These are phyloP conservation scores for Penstemon davidsonii DNA, from an alignment of 257 asterid species.

Conservation along the genomic window DNA sequence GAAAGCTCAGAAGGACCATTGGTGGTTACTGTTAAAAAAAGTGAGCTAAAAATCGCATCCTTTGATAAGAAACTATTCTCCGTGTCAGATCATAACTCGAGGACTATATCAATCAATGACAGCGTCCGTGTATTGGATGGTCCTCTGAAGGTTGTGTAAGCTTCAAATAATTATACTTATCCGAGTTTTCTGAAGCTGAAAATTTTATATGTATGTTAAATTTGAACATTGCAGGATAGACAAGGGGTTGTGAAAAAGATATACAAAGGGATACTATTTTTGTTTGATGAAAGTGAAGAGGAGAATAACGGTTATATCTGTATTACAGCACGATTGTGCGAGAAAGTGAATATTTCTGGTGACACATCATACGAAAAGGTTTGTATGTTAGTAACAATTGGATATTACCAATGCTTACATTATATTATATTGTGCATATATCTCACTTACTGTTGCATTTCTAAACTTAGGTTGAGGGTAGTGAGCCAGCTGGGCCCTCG, in stretches of 20 bases:
- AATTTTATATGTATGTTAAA: slow-evolving; percentile 21
- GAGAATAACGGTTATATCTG: slow-evolving; percentile 74
- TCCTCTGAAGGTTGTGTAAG: slow-evolving; percentile 63
- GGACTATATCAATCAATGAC: slow-evolving; percentile 69
- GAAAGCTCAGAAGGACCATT: slow-evolving; percentile 73
- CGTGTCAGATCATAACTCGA: slow-evolving; percentile 65
- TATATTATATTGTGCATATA: background rate
- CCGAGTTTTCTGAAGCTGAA: slow-evolving; percentile 23
- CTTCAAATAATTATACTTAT: slow-evolving; percentile 21
- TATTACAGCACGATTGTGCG: slow-evolving; percentile 65
- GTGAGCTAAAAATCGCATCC: slow-evolving; percentile 70
- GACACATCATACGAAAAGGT: slow-evolving; percentile 60
- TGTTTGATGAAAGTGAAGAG: slow-evolving; percentile 64
- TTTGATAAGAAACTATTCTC: slow-evolving; percentile 86
- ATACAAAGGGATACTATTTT: slow-evolving; percentile 70
- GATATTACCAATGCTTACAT: background rate
- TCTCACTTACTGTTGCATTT: slow-evolving; percentile 18
- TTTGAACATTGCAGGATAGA: slow-evolving; percentile 58
- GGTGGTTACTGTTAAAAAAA: slow-evolving; percentile 51
- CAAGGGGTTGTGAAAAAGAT: slow-evolving; percentile 80
- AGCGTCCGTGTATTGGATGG: slow-evolving; percentile 72
- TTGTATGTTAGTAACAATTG: slow-evolving; percentile 24
- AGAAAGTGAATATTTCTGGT: slow-evolving; percentile 59
- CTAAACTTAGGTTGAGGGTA: slow-evolving; percentile 44
- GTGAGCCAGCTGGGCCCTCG: slow-evolving; percentile 52